Evolutionary conservation across 2,329 filamentous ascomycete genomes (phyloP).

Genomic region (Emergomyces orientalis): DNA sequence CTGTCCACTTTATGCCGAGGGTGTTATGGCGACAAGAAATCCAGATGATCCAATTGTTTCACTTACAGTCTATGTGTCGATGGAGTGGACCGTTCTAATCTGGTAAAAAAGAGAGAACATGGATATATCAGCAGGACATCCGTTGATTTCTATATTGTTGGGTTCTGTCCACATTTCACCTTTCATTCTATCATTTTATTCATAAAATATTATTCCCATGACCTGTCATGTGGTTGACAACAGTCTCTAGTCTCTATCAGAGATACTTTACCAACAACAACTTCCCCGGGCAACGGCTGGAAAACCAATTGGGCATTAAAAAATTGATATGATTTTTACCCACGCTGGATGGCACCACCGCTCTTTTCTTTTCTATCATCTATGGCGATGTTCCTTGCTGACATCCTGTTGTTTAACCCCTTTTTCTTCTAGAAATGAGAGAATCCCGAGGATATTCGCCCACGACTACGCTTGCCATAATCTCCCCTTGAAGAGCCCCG

Average conservation of each 20-base stretch:
- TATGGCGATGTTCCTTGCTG: not conserved
- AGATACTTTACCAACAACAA: not conserved
- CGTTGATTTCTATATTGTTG: not conserved
- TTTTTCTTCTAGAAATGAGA: not conserved
- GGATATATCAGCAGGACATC: not conserved
- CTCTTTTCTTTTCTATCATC: not conserved
- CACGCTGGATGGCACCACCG: not conserved
- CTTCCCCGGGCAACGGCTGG: not conserved
- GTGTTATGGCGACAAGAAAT: not conserved
- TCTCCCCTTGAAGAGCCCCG: no score
- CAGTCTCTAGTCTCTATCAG: not conserved
- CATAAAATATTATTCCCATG: not conserved
- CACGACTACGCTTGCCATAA: not conserved
- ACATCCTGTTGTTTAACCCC: no score
- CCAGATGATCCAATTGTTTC: not conserved
- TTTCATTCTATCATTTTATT: not conserved
- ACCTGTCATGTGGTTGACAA: constrained; percentile 3
- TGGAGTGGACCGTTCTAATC: not conserved
- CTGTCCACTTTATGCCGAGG: not conserved
- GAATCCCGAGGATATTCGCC: not conserved
- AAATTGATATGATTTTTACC: not conserved
- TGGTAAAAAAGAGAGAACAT: not conserved
- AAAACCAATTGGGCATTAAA: not conserved
- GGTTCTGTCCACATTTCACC: not conserved
- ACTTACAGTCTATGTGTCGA: not conserved